Base-by-base conservation (phyloP, 805 yeast genomes). In the Candida verbasci region DNA sequence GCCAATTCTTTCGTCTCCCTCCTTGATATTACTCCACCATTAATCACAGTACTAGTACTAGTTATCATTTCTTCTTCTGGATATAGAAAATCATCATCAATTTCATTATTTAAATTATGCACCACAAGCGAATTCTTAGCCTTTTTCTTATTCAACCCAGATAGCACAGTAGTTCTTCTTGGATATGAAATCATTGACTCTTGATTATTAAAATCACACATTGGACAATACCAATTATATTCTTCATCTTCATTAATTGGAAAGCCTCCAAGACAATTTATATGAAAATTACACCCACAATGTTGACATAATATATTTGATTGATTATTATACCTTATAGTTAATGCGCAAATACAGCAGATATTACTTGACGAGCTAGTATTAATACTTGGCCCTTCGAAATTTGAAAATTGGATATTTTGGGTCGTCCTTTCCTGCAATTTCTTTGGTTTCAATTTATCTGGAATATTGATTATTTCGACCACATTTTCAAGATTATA, bases 221-320 rank as follows among this genome's bases (percentile, higher is more conserved):
- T 60, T n/a, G 78, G 78, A 47, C 80, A 74, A 39, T 53, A 53
- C 78, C 78, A 72, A 11, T 42, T 52, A 4, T 26, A 20, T 24
- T 17, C 38, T 32, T 40, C 47, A 31, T 26, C 41, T 3, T 29
- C 35, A n/a, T n/a, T n/a, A n/a, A n/a, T n/a, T 3, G 9, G 12
- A 24, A 9, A 17, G 23, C 22, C 22, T 9, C 41, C 38, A 11
- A 38, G 23, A 20, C 41, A 38, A n/a, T 29, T 22, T 22, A 25
- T 14, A 18, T 38, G 41, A 20, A 38, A 38, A 17, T 21, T 25
- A 7, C 33, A 34, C 3, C 32, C 29, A 30, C 41, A 38, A n/a
- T 34, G 23, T 12, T 21, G 37, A 20, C 41, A 38, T 10, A 20
- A 26, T 9, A 38, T 38, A 17, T 26, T n/a, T n/a, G n/a, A n/a